Conservation (phyloP, 139 green algal species). For the Chlorella ohadii region DNA sequence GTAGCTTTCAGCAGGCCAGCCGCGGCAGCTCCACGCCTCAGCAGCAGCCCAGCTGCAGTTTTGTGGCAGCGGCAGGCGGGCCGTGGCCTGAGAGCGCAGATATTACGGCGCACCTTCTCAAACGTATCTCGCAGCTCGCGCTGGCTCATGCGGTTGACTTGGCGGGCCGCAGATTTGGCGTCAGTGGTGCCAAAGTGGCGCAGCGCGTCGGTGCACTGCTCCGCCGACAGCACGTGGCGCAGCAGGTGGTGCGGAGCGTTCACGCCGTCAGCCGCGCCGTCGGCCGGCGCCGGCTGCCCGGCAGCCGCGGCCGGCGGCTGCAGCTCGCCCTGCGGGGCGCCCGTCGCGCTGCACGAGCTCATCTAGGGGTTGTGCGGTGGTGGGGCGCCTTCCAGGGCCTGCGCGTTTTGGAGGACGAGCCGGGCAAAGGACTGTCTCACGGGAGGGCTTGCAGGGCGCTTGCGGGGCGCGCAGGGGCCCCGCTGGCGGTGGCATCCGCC, state of each 20-base stretch:
- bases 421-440: no score
- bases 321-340: neutral
- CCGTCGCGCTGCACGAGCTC: neutral
- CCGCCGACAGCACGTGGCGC: conserved; percentile 17
- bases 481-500: no score
- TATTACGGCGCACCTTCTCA: neutral
- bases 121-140: conserved; percentile 36
- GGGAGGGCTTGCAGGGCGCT: no score
- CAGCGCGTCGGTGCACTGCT: conserved; percentile 31
- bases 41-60: no score
- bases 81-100: no score
- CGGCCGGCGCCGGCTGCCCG: neutral
- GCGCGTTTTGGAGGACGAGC: no score
- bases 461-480: no score
- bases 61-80: neutral
- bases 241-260: conserved; percentile 29
- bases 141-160: conserved; percentile 38
- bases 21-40: no score
- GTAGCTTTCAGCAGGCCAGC: no score
- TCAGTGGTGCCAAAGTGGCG: conserved; percentile 20
- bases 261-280: neutral
- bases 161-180: conserved; percentile 15
- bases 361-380: neutral
- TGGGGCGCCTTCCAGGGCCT: no score
- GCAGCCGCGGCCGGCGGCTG: neutral